Evolutionary conservation across 129 eudicot species (phyloP).

Genomic region (Flaveria trinervia): DNA sequence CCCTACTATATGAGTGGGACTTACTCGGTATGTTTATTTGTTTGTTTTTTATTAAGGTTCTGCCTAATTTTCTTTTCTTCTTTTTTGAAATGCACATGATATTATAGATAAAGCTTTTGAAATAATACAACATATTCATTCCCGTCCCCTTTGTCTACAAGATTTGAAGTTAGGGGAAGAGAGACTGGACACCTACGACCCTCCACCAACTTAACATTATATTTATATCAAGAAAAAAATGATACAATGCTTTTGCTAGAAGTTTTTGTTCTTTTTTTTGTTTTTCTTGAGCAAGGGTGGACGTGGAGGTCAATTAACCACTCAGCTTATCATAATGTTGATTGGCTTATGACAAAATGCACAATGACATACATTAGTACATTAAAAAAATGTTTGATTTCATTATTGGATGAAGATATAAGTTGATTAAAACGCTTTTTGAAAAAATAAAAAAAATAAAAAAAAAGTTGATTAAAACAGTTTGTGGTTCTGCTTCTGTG

Average conservation of each 20-base stretch:
- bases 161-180: neutral
- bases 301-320: neutral
- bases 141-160: neutral
- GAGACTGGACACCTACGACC: constrained; percentile 3
- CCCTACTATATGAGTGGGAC: no score
- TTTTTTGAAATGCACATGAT: neutral
- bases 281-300: neutral
- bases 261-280: neutral
- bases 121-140: neutral
- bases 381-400: constrained; percentile 8
- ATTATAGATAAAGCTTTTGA: neutral
- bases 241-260: neutral
- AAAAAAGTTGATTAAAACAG: neutral
- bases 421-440: constrained; percentile 10
- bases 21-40: no score
- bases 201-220: neutral
- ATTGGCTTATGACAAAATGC: constrained; percentile 13
- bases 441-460: neutral
- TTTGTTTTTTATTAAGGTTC: no score
- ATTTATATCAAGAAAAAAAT: neutral
- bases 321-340: neutral
- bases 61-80: no score
- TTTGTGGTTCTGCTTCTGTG: constrained; percentile 22
- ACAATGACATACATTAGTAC: constrained; percentile 12
- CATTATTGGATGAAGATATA: neutral